Base-by-base conservation (phyloP, 169 alveolate genomes). In the Sarcocystis neurona region DNA sequence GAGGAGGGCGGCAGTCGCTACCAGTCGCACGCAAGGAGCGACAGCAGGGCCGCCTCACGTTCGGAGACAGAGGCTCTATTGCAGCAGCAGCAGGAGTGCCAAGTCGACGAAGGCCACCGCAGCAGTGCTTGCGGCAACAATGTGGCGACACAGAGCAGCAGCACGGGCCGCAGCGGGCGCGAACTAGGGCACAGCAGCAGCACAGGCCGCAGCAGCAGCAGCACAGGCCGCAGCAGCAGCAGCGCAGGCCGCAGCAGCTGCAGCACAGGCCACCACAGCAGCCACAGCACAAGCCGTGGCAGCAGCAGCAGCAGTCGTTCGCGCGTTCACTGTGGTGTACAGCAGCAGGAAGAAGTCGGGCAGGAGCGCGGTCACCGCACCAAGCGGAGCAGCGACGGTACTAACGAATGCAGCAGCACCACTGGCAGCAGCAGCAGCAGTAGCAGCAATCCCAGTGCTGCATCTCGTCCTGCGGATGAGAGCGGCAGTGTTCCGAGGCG, bases 31-130 rank as follows among this genome's bases (percentile, higher is more conserved):
- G 41, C 12, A 27, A 12, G 12, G 75, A 8, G 75, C 75, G 15
- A 37, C 75, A 63, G 41, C 12, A 37, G 72, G 46, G 41, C 56
- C 63, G 0, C 84, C 58, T 41, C 3, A 41, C 15, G 79, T 34
- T 27, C 39, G 37, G n/a, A 18, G 50, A 4, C 44, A 70, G 30
- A 2, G n/a, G 48, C 79, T 18, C 15, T 34, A 30, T 43, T 8
- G 58, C 84, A 12, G 84, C 85, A 78, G 85, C 85, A 78, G 85
- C 85, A 78, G 68, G 72, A 78, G 85, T 43, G 48, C 72, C 47
- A 32, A 78, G 30, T 27, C 15, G 6, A 37, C 15, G 27, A n/a
- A 46, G 39, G 23, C 72, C 70, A 78, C 72, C 85, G 48, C 66
- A 53, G 63, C 63, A 53, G 20, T 15, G n/a, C 10, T 15, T 10